Percentiles rank a stretch among this genome's conserved stretches.
Evolutionary conservation across 2,329 filamentous ascomycete genomes (phyloP).

Genomic region (Ceratocystis cubensis): DNA sequence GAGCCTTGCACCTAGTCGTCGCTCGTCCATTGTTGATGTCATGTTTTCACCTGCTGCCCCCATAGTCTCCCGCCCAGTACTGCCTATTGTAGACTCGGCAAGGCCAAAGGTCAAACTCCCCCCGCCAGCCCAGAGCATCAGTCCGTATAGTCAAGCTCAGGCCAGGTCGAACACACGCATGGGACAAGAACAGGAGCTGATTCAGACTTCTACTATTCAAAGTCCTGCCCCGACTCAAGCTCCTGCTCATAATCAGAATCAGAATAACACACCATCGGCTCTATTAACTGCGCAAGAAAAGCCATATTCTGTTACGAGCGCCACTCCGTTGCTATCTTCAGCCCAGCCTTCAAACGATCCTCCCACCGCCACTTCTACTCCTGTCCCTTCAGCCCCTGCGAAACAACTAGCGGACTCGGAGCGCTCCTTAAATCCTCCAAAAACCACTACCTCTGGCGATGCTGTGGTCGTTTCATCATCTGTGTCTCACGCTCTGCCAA

Average conservation of each 20-base stretch:
- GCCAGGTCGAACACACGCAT: background rate
- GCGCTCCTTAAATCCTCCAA: background rate
- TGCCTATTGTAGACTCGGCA: slow-evolving; percentile 42
- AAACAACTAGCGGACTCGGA: background rate
- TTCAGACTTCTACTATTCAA: background rate
- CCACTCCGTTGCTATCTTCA: background rate
- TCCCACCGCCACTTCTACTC: background rate
- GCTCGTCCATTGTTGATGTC: slow-evolving; percentile 60
- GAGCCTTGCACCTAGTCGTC: slow-evolving; percentile 72
- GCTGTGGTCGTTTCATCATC: slow-evolving; percentile 9
- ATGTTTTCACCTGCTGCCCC: slow-evolving; percentile 73
- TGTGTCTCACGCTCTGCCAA: background rate
- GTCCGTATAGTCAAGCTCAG: background rate
- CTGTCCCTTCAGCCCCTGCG: background rate
- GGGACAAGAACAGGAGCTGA: background rate
- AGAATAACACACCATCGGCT: background rate
- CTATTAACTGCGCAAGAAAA: background rate
- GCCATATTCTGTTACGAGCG: background rate
- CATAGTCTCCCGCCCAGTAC: slow-evolving; percentile 54
- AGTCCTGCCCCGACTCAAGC: background rate
- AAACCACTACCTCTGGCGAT: slow-evolving; percentile 9
- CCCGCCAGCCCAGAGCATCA: slow-evolving; percentile 34
- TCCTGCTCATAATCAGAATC: background rate
- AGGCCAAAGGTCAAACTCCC: slow-evolving; percentile 76
- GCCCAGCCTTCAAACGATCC: background rate